Evolutionary conservation across 192 early-diverging fungal genomes (phyloP), one percentile per base, ranked within the genome.

Genomic region (Coemansia sp.): DNA sequence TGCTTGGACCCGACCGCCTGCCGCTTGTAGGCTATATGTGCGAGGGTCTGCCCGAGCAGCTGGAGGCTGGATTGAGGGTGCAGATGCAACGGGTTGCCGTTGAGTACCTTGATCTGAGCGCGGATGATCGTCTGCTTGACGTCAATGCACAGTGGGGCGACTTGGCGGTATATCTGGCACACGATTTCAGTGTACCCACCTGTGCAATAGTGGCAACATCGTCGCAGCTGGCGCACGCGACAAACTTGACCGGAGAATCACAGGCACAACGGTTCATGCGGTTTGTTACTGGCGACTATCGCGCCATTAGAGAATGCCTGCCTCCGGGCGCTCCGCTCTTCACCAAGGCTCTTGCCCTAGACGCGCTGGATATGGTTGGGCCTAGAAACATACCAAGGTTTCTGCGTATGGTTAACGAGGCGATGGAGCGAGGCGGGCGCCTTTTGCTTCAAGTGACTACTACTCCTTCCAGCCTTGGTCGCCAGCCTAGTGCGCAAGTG

Each of bases 141-240:
- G 37, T 68, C 31, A 59, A 61, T 31, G 59, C 66, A 27, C 66
- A 67, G 34, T 79, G 77, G 77, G 77, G 77, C 26, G 70, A 73
- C 26, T n/a, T 79, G 51, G 65, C 70, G 6, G 65, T 79, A 30
- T 73, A 69, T 13, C 34, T 73, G 46, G 62, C 65, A 2, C 70
- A 72, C 43, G 63, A 66, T 40, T 62, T 52, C 18, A 57, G 61
- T 15, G 63, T 68, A 3, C 65, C 61, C 5, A 72, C 70, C 10
- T 64, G 60, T 45, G 70, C 65, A 3, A 43, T 73, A 1, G 62
- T 70, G 0, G 40, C 61, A 18, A 73, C 70, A 13, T 23, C 65
- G 4, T 58, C 65, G 34, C 77, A 73, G 55, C 66, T 72, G 11
- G 53, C 58, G 0, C 66, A 79, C 22, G 77, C 77, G 17, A 54